These are phyloP conservation scores for Aspergillus sp. DNA, from an alignment of 2,329 filamentous ascomycete species.

Conservation along the genomic window DNA sequence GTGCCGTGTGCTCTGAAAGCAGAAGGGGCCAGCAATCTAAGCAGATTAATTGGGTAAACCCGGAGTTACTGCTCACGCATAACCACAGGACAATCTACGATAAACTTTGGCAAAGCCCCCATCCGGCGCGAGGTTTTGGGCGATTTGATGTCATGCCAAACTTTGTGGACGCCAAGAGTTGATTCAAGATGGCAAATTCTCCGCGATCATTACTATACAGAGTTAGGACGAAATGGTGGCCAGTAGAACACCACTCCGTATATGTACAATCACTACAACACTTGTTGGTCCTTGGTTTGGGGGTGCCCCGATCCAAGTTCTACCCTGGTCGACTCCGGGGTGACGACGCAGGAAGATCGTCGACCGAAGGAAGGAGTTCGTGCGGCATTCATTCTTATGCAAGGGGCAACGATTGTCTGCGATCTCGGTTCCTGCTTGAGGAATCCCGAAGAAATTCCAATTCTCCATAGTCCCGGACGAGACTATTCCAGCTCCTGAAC, in stretches of 20 bases:
- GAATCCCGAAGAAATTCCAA: neutral
- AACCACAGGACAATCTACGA: neutral
- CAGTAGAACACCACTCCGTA: neutral
- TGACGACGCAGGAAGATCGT: neutral
- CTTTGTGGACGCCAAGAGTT: neutral
- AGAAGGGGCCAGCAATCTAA: neutral
- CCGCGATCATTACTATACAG: neutral
- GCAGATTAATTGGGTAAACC: neutral
- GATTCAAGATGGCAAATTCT: neutral
- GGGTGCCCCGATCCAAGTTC: neutral
- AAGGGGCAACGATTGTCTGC: neutral
- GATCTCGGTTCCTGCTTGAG: neutral
- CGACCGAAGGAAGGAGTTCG: neutral
- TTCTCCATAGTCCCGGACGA: neutral
- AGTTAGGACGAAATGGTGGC: neutral
- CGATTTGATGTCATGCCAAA: neutral
- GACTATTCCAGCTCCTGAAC: neutral
- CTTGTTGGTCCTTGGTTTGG: neutral
- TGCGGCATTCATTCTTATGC: neutral
- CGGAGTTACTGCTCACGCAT: neutral
- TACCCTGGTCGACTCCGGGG: neutral
- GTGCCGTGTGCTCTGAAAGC: too few relatives aligned
- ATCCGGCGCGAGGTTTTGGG: neutral
- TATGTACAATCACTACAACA: neutral
- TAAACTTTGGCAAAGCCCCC: neutral